A percentile compares a stretch with the other conserved stretches of the same genome.
These are phyloP conservation scores for Aegle marmelos DNA, from an alignment of 345 rosid genomes.

Conservation along the genomic window DNA sequence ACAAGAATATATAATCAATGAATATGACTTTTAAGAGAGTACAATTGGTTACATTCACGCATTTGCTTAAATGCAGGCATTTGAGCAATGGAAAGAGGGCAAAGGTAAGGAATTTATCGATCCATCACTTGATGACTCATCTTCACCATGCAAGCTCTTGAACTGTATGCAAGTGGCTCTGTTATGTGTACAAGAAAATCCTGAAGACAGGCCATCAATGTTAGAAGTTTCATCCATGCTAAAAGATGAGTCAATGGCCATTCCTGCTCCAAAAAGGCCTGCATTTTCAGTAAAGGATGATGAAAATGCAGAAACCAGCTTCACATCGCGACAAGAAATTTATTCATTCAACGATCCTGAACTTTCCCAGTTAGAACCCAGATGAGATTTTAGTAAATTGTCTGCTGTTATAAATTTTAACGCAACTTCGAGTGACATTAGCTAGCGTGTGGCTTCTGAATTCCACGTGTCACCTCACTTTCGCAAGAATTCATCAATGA, in stretches of 20 bases:
- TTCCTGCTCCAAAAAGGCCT: conserved; percentile 5
- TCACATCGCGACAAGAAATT: conserved; percentile 7
- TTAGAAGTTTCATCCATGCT: conserved; percentile 1
- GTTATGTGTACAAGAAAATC: conserved; percentile 11
- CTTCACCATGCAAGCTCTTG: conserved; percentile 2
- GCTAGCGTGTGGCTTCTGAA: background rate
- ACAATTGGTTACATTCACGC: too few species aligned
- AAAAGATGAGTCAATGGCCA: background rate
- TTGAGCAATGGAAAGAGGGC: conserved; percentile 16
- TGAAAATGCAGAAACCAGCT: background rate
- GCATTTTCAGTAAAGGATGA: background rate
- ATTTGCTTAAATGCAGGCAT: conserved; percentile 11
- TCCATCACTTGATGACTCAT: conserved; percentile 12
- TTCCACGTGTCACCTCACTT: conserved; percentile 11
- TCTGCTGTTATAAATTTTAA: background rate
- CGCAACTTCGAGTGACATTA: background rate
- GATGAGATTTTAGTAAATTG: conserved; percentile 8
- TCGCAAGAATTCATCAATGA: background rate
- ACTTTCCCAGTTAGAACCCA: conserved; percentile 27
- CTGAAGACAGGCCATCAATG: conserved; percentile 19
- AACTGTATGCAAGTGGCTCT: conserved; percentile 9
- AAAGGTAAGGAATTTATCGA: conserved; percentile 16
- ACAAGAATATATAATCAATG: too few species aligned
- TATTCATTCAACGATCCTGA: conserved; percentile 26
- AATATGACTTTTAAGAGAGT: background rate